A percentile compares a stretch with the other conserved stretches of the same genome.
phyloP scores from a whole-genome alignment of 164 flowering plant genomes.

The Magnolia officinalis region DNA sequence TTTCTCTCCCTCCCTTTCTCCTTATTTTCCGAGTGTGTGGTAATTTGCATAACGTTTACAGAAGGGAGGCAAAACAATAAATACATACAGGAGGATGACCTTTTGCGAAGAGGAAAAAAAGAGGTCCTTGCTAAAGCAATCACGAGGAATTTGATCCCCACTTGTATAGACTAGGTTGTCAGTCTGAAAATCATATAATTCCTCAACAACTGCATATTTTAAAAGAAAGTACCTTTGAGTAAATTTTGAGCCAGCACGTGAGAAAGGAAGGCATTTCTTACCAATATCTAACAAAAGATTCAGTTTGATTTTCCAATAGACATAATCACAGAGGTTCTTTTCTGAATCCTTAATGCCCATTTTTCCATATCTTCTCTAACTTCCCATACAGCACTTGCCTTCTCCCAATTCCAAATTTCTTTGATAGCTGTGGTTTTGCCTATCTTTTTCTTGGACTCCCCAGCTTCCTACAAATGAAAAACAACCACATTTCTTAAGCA shows the following conservation, averaged over 20 bases:
- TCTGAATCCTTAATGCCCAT: conserved; percentile 21
- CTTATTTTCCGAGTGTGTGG: no score
- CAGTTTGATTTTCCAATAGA: conserved; percentile 4
- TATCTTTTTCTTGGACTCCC: background rate
- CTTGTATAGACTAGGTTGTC: no score
- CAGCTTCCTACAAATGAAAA: conserved; percentile 3
- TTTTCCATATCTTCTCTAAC: conserved; percentile 28
- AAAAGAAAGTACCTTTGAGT: background rate
- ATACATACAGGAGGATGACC: no score
- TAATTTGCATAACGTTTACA: no score
- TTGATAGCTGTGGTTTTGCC: background rate
- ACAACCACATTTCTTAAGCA: background rate
- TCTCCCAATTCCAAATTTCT: conserved; percentile 33
- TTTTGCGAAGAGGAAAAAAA: no score
- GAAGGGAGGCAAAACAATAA: no score
- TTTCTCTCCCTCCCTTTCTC: no score
- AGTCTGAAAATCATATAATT: background rate
- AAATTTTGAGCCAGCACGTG: background rate
- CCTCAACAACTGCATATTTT: background rate
- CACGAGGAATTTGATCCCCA: no score
- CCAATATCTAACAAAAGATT: background rate
- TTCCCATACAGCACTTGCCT: conserved; percentile 28
- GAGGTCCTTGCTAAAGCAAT: no score
- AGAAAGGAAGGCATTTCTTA: background rate
- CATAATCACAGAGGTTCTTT: background rate